A percentile compares a stretch with the other conserved stretches of the same genome.
Evolutionary conservation across 352 stramenopile genomes (phyloP).

Genomic region (Pythium pyrilobum): DNA sequence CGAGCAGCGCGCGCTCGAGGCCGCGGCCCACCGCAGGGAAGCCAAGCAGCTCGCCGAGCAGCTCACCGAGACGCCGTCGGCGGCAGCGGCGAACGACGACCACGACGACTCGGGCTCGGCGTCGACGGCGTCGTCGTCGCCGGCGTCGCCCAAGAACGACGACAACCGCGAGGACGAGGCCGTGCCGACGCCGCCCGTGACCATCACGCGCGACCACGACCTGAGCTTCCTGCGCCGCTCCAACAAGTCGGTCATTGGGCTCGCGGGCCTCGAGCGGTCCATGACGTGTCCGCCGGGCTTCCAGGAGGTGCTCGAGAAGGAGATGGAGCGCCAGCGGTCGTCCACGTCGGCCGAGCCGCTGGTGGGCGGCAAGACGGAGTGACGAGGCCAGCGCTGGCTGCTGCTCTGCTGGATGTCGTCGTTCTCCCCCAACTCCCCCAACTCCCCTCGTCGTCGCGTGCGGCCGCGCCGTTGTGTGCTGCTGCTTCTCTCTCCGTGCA

Average conservation of each 20-base stretch:
- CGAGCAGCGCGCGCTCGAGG: constrained; percentile 35
- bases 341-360: not conserved
- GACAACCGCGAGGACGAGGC: not conserved
- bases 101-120: not conserved
- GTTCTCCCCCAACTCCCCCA: too few species aligned
- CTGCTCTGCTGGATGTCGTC: too few species aligned
- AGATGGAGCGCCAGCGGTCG: constrained; percentile 12
- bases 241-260: constrained; percentile 62
- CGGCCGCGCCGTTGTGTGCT: too few species aligned
- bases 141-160: not conserved
- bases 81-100: not conserved
- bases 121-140: not conserved
- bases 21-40: constrained; percentile 28
- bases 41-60: constrained; percentile 5
- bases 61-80: not conserved
- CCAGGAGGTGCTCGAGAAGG: constrained; percentile 40
- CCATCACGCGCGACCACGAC: constrained; percentile 76
- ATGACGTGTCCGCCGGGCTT: constrained; percentile 77
- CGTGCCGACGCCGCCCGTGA: constrained; percentile 32
- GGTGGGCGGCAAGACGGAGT: too few species aligned
- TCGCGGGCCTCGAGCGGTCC: constrained; percentile 60
- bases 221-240: constrained; percentile 74
- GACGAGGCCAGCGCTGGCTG: too few species aligned
- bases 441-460: too few species aligned
- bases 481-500: too few species aligned